Base-by-base conservation (phyloP, 768 basidiomycete genomes). In the Suillus hirtellus region DNA sequence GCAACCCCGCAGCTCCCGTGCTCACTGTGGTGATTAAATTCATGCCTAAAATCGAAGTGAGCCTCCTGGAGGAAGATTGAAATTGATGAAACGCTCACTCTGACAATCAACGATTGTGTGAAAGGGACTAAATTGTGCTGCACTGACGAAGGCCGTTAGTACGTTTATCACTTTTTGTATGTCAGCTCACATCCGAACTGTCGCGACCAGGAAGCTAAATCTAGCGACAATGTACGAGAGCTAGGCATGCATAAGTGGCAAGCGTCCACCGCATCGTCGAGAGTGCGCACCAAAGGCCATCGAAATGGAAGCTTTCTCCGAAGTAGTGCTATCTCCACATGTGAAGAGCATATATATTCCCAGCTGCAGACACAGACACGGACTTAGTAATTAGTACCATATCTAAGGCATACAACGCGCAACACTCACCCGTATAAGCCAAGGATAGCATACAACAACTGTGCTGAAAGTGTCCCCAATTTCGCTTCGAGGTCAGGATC, bases 271-370 rank as follows among this genome's bases (percentile, higher is more conserved):
- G 1, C 11, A 11, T 58, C 15, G 15, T 40, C 24, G 24, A 58
- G 15, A 42, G 31, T 31, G 17, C 40, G 27, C 17, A 58, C 56
- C 40, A 58, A 27, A 42, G 56, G 10, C 56, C 56, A 58, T 42
- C 56, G 38, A 31, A 58, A 58, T 10, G 17, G 6, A 42, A 58
- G 40, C 24, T 31, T 15, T 40, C 56, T 27, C 24, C 17, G 40
- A 19, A 58, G 38, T 0, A 58, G 19, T 27, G 40, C 24, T 19
- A 58, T 42, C 24, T 58, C 56, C 17, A 58, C 24, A 2, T 58
- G 24, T 19, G 56, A 58, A 2, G 56, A 58, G 15, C 56, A 10
- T 31, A 58, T n/a, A 58, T 58, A 58, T 31, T 58, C 40, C 56
- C 56, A 58, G 40, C 56, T 58, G 11, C 17, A 53, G 19, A 35